Percentiles rank a stretch among this genome's conserved stretches.
Conservation (phyloP, 495 filamentous ascomycete species). For the Articulospora tetracladia region DNA sequence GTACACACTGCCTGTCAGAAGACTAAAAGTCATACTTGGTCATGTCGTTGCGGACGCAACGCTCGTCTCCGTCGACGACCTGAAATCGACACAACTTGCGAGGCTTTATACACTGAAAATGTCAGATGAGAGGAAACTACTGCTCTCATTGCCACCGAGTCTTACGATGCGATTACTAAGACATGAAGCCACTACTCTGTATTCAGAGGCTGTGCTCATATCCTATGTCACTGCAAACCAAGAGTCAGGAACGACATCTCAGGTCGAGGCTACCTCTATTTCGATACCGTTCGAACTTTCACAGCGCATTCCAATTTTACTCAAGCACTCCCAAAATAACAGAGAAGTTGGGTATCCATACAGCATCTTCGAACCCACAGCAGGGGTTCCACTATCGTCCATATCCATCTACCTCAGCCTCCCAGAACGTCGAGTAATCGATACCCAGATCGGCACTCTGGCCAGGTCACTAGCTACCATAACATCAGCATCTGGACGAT, state of each 20-base stretch:
- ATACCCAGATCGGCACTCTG: constrained; percentile 40
- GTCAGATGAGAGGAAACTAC: constrained; percentile 46
- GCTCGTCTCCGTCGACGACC: constrained; percentile 20
- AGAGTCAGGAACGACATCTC: neutral
- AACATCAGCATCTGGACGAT: constrained; percentile 36
- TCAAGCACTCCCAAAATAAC: constrained; percentile 41
- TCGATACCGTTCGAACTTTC: neutral
- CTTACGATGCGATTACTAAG: constrained; percentile 49
- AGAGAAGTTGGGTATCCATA: constrained; percentile 41
- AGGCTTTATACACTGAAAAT: constrained; percentile 48
- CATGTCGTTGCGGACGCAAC: constrained; percentile 20
- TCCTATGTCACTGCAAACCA: constrained; percentile 12
- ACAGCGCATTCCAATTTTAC: constrained; percentile 25
- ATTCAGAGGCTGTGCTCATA: constrained; percentile 46
- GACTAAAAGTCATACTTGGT: constrained; percentile 22
- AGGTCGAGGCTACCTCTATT: neutral
- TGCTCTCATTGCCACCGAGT: constrained; percentile 52
- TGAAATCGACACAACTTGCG: constrained; percentile 35
- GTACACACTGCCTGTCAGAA: constrained; percentile 23
- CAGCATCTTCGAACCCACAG: constrained; percentile 51
- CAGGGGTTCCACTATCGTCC: constrained; percentile 29
- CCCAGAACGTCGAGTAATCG: constrained; percentile 15
- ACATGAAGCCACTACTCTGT: constrained; percentile 51
- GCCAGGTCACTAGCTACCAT: constrained; percentile 42
- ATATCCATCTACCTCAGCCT: constrained; percentile 20